A percentile compares a stretch with the other conserved stretches of the same genome.
Evolutionary conservation across 202 grass and related monocot species (phyloP).

Genomic region (Setaria italica): DNA sequence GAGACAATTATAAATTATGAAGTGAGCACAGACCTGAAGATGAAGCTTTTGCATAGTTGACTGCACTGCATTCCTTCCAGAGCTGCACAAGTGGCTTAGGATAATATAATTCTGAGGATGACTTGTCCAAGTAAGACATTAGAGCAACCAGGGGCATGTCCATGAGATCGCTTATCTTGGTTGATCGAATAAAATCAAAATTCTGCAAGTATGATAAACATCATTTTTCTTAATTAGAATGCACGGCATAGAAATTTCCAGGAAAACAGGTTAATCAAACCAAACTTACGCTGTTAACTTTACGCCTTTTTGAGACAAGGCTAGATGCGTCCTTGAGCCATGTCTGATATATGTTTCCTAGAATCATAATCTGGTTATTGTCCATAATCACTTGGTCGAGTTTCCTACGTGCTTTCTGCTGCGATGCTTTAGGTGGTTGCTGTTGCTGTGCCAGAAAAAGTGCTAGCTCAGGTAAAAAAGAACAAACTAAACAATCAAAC

Average conservation of each 20-base stretch:
- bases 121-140: too few relatives aligned
- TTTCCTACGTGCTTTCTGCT: constrained; percentile 57
- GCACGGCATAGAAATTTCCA: constrained; percentile 1
- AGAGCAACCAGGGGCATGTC: too few relatives aligned
- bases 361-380: constrained; percentile 67
- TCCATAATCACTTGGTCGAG: constrained; percentile 54
- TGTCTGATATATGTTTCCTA: constrained; percentile 74
- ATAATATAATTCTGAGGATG: constrained; percentile 17
- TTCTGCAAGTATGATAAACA: background rate
- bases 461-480: background rate
- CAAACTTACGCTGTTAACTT: constrained; percentile 65
- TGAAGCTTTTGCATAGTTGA: constrained; percentile 47
- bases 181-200: too few relatives aligned
- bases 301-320: constrained; percentile 70
- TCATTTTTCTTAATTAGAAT: constrained; percentile 17
- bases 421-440: constrained; percentile 44
- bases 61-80: constrained; percentile 65
- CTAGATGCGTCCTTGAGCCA: constrained; percentile 83
- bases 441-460: constrained; percentile 36
- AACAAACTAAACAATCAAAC: too few relatives aligned
- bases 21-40: constrained; percentile 51
- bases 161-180: too few relatives aligned
- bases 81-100: constrained; percentile 67
- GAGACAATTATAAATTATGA: constrained; percentile 40
- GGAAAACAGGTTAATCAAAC: background rate